phyloP scores from a whole-genome alignment of 495 filamentous ascomycete genomes.

The Neurospora sp. region DNA sequence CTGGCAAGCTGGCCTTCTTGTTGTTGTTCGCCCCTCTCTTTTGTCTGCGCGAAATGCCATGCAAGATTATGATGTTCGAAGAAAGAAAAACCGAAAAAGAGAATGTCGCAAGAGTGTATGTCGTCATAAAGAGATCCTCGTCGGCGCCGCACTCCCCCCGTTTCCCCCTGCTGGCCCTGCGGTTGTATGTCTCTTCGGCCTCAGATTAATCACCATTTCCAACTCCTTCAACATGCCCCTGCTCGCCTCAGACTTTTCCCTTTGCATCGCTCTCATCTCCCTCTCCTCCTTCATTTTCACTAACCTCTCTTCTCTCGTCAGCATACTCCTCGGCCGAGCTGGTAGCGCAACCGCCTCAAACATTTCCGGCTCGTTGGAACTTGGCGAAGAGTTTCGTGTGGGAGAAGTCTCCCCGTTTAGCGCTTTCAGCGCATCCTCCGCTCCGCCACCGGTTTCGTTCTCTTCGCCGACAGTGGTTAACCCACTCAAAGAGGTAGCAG shows the following conservation, averaged over 20 bases:
- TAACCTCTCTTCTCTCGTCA: conserved; percentile 83
- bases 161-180: neutral
- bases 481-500: conserved; percentile 70
- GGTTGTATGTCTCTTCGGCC: conserved; percentile 37
- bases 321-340: conserved; percentile 51
- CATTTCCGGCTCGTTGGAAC: conserved; percentile 59
- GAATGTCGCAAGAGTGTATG: conserved; percentile 2
- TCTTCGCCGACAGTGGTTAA: conserved; percentile 70
- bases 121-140: conserved; percentile 25
- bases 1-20: neutral
- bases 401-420: conserved; percentile 55
- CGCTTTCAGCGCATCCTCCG: conserved; percentile 58
- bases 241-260: conserved; percentile 66
- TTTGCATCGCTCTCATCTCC: conserved; percentile 50
- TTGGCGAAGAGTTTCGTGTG: conserved; percentile 13
- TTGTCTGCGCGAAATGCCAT: neutral
- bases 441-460: conserved; percentile 35
- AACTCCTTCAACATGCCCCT: conserved; percentile 86
- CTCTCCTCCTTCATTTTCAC: conserved; percentile 83
- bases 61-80: neutral
- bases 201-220: conserved; percentile 73
- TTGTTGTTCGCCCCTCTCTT: neutral
- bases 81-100: neutral
- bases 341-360: conserved; percentile 84
- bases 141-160: conserved; percentile 7